Base-by-base conservation (phyloP, 2,329 filamentous ascomycete genomes). In the Fusarium pilosicola region DNA sequence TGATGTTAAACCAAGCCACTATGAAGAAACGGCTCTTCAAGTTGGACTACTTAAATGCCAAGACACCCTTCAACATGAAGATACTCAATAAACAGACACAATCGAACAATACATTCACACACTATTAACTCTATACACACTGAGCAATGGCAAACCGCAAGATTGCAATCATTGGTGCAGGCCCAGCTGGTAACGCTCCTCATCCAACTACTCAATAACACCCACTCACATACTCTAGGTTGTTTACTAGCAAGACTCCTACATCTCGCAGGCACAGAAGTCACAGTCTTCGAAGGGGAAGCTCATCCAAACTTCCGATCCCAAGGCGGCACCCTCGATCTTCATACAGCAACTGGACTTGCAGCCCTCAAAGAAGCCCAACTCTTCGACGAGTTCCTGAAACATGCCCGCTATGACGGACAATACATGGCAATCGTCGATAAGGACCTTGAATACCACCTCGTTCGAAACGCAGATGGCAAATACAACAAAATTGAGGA, bases 301-400 rank as follows among this genome's bases (percentile, higher is more conserved):
- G 61, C 79, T 13, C 81, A 82, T 7, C 82, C 83, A n/a, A 74
- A 85, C 67, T 84, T 84, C 61, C 82, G 86, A 46, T 82, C 79
- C 11, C 86, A 89, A 75, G 88, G 88, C 38, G 88, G 88, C 14
- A 86, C 81, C 8, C 83, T 91, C 6, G 88, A 90, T 73, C 79
- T 91, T 14, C 88, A 90, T 70, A 84, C 84, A 1, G 71, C 80
- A 7, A 86, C 85, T 3, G 88, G 88, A 1, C 84, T 89, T 38
- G 80, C 82, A 8, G 88, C 88, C 1, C 76, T 90, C 54, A 84
- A 84, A 59, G 84, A 86, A 63, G 86, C 87, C 8, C 84, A 83
- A 0, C 78, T 90, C 11, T 87, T 82, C 77, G 83, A 86, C 2
- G 81, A 85, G 38, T 90, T 90, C 77, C 73, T 81, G n/a, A 81